phyloP scores from a whole-genome alignment of 2,329 filamentous ascomycete species.

The Hymenoscyphus infarciens region DNA sequence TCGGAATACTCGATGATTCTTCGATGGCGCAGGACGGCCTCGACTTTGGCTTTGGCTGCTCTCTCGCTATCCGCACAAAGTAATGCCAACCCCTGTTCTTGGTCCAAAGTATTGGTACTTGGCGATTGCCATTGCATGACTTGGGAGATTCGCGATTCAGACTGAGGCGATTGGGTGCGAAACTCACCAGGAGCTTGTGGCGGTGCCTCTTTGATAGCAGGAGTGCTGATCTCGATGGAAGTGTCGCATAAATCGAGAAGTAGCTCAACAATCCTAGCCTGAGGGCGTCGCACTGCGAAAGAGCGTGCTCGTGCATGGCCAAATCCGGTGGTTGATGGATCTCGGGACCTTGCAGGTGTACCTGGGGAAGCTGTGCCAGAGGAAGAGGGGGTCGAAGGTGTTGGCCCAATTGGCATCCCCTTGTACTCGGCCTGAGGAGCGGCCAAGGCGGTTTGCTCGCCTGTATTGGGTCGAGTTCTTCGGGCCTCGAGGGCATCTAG shows the following conservation, averaged over 20 bases:
- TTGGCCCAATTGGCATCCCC: slow-evolving; percentile 76
- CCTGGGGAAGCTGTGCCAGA: slow-evolving; percentile 69
- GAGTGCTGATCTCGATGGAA: slow-evolving; percentile 88
- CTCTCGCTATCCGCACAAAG: slow-evolving; percentile 89
- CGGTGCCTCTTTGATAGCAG: slow-evolving; percentile 81
- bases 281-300: slow-evolving; percentile 84
- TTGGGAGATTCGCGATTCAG: slow-evolving; percentile 89
- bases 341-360: slow-evolving; percentile 67
- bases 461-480: slow-evolving; percentile 58
- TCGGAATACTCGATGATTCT: slow-evolving; percentile 95
- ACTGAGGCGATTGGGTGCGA: slow-evolving; percentile 90
- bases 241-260: slow-evolving; percentile 95
- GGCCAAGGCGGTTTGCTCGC: slow-evolving; percentile 45
- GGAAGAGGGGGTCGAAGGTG: slow-evolving; percentile 61
- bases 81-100: slow-evolving; percentile 83
- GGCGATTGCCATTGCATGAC: slow-evolving; percentile 97
- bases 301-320: slow-evolving; percentile 80
- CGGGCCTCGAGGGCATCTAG: slow-evolving; percentile 86
- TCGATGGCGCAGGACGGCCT: slow-evolving; percentile 86
- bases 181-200: slow-evolving; percentile 69
- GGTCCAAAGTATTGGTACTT: slow-evolving; percentile 83
- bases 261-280: slow-evolving; percentile 90
- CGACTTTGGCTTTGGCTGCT: slow-evolving; percentile 82
- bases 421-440: slow-evolving; percentile 76
- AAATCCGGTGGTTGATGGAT: slow-evolving; percentile 61